Base-by-base conservation (phyloP, 768 basidiomycete species). In the Cubamyces sp. region DNA sequence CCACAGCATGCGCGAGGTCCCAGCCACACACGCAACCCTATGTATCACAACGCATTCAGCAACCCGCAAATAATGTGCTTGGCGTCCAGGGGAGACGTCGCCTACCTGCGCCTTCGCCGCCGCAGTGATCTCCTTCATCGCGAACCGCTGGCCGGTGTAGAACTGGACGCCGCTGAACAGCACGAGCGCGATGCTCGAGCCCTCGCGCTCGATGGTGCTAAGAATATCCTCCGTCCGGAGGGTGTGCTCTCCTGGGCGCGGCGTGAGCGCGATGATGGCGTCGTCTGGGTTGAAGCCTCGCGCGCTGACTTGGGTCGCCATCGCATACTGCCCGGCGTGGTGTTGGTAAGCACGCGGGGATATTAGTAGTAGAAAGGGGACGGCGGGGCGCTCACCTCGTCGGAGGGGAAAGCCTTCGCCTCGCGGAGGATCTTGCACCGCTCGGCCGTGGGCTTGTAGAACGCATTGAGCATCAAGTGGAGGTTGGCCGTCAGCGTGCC, bases 391-490 rank as follows among this genome's bases (percentile, higher is more conserved):
- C 84, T 66, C 58, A 92, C 96, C 81, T 94, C 91, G 82, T 99
- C 97, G 74, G 93, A 96, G 69, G 97, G 96, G 75, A 99, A 99
- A 2, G 96, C 95, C 61, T 84, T 88, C 43, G 87, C 86, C 79
- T 99, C 97, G 77, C 93, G 96, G 60, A 99, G 79, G 73, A 99
- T 94, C 82, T 96, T 98, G 81, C 84, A 94, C 54, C 95, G 87
- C 65, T 81, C 81, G 56, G 83, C 70, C 26, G 91, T 94, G 19
- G 97, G 97, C 61, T 90, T 87, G 77, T 98, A 98, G 77, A 99
- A 98, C 25, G 87, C 87, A 71, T 87, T 84, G 87, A 98, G 92
- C 86, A 97, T 87, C 64, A 96, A 86, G 79, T 99, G 95, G 60
- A 99, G 82, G 79, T 99, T 99, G 68, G 87, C 87, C 48, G 97